These are phyloP conservation scores for Mycena albidolilacea DNA, from an alignment of 768 basidiomycete genomes.

Conservation along the genomic window DNA sequence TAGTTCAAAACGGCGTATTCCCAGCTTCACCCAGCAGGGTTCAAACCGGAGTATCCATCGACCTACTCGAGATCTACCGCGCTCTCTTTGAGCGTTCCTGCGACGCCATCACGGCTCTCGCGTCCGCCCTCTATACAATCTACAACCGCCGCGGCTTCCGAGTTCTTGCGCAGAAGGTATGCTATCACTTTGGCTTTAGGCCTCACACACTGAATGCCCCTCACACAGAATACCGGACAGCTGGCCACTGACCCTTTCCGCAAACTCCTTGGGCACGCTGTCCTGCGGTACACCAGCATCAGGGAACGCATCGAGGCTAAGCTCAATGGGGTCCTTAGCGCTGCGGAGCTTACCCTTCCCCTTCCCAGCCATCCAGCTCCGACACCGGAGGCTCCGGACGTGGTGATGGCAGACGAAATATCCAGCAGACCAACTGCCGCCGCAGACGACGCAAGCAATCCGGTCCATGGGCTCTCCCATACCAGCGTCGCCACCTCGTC, in stretches of 20 bases:
- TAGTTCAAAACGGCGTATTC: neutral
- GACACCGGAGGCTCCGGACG: neutral
- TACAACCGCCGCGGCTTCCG: slow-evolving; percentile 47
- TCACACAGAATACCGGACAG: slow-evolving; percentile 8
- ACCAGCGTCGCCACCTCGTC: too few species aligned
- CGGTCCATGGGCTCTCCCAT: too few species aligned
- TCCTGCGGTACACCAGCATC: slow-evolving; percentile 50
- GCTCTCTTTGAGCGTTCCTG: slow-evolving; percentile 42
- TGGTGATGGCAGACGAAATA: too few species aligned
- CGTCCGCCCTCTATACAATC: slow-evolving; percentile 45
- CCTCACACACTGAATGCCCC: too few species aligned
- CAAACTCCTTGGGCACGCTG: slow-evolving; percentile 40
- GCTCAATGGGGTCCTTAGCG: slow-evolving; percentile 27
- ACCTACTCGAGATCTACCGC: slow-evolving; percentile 2
- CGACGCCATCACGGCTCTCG: slow-evolving; percentile 45
- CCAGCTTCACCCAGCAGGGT: neutral
- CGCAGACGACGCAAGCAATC: too few species aligned
- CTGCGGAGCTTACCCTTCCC: neutral
- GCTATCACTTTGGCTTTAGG: neutral
- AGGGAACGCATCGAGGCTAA: slow-evolving; percentile 34
- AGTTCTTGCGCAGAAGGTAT: slow-evolving; percentile 34
- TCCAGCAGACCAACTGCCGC: too few species aligned
- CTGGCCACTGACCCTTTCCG: slow-evolving; percentile 48
- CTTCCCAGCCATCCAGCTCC: too few species aligned
- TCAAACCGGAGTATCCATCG: slow-evolving; percentile 3